Conservation (phyloP, 1,139 yeast genomes). For the Geotrichum cucujoidarum region DNA sequence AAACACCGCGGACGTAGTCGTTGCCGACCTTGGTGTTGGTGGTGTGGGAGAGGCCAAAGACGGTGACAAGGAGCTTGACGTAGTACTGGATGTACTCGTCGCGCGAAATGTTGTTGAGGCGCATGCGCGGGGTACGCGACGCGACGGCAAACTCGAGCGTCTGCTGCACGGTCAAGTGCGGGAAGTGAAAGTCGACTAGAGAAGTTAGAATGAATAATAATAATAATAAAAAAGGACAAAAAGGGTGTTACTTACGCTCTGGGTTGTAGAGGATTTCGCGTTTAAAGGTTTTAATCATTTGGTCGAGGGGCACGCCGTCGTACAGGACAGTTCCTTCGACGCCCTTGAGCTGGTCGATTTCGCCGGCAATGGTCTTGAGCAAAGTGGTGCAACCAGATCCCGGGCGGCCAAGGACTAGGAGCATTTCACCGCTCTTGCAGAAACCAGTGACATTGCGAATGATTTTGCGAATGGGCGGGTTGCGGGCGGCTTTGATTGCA, state of each 20-base stretch:
- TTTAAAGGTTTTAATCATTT: conserved; percentile 45
- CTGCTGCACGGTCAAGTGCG: conserved; percentile 55
- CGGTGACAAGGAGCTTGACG: conserved; percentile 47
- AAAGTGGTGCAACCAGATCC: conserved; percentile 63
- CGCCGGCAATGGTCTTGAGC: conserved; percentile 51
- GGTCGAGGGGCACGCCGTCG: conserved; percentile 47
- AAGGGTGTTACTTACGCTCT: conserved; percentile 42
- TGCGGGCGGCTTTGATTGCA: conserved; percentile 19
- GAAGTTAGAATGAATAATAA: background rate
- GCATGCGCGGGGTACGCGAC: conserved; percentile 49
- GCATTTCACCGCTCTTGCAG: conserved; percentile 48
- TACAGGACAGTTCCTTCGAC: conserved; percentile 43
- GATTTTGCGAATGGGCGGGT: conserved; percentile 15
- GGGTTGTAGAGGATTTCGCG: conserved; percentile 54
- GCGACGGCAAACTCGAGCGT: conserved; percentile 55
- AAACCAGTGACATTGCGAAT: conserved; percentile 20
- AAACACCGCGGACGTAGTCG: conserved; percentile 54
- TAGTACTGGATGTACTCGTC: conserved; percentile 44
- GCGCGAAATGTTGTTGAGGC: conserved; percentile 47
- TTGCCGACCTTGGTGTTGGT: conserved; percentile 52
- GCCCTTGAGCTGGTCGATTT: conserved; percentile 39
- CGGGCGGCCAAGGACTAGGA: conserved; percentile 56
- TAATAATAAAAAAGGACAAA: background rate
- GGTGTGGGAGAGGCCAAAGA: conserved; percentile 53
- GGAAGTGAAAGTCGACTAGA: conserved; percentile 49